Evolutionary conservation across 768 basidiomycete species (phyloP), one percentile per base, ranked within the genome.

Genomic region (Hortiboletus campestris): DNA sequence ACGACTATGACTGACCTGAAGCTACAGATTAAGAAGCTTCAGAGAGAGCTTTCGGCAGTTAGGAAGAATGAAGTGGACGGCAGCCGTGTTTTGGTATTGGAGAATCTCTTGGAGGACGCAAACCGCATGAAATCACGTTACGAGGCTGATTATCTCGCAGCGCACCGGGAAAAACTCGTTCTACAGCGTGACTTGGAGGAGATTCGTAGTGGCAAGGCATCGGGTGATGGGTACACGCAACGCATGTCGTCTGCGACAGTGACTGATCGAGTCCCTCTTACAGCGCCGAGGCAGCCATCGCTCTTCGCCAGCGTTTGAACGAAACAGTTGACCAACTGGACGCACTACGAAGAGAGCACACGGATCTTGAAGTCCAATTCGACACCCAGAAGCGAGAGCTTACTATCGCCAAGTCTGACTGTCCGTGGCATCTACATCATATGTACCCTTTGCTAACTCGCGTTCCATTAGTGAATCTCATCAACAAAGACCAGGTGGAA

Each of bases 1-100:
- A 89, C 85, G 45, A 93, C 89, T 12, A 94, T 87, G 84, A 98
- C 94, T 1, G 92, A 94, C 67, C 76, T 98, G 58, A 97, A 95
- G 68, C 77, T 98, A 29, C 88, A 91, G 66, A 83, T 98, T 47
- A 84, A 87, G 56, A 86, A 84, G 56, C 79, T 98, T 29, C 77
- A 90, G 67, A 76, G 93, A 25, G 93, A 98, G 67, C 77, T 98
- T 32, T 85, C 87, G 46, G 80, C 84, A 6, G 80, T 88, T 32
- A 79, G 79, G 70, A 85, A 84, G 70, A 87, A 90, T 57, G 86
- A 89, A 63, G 87, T 76, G 7, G 91, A 94, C 65, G 79, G 85
- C 8, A 89, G 88, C 57, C 80, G 84, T 28, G 73, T 94, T 6
- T 69, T 94, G 17, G 91, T 96, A n/a, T 76, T 97, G 28, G 93